Evolutionary conservation across 371 early-diverging fungal genomes (phyloP), one percentile per base, ranked within the genome.

Genomic region (Coemansia sp.): DNA sequence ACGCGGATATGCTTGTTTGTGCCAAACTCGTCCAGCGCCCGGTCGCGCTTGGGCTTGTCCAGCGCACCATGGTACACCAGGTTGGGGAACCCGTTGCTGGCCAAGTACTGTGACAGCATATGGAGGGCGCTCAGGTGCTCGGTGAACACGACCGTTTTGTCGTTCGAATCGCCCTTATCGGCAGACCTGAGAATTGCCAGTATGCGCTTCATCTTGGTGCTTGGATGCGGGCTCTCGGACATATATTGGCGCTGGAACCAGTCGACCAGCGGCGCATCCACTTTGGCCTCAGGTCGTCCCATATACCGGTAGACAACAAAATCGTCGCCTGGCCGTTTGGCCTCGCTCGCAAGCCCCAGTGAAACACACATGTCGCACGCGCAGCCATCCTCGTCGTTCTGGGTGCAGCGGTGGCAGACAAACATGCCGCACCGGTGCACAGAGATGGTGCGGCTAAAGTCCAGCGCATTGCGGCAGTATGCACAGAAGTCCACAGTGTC

Each of bases 401-500:
- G 68, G 0, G 80, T 68, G 14, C 83, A 73, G n/a, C 83, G 69
- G 52, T 83, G 82, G 57, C 82, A 81, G 3, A 68, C 42, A 9
- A 76, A 77, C 43, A 80, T 87, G 64, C 87, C 87, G 59, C 90
- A 83, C 65, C 90, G 90, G 67, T 90, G 89, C 5, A 89, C 82
- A 63, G 93, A 92, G 52, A 90, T 88, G 80, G 94, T 93, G 53
- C 86, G 85, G 0, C 93, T 85, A 74, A 94, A 93, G 74, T 88
- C 88, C 10, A 88, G 83, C 68, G 80, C 67, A 13, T 90, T 92
- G 53, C 85, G 84, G 68, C 96, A 96, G 26, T 91, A 77, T 30
- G 85, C 88, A 66, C 96, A 96, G 5, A 92, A 2, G 5, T 8
- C 20, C 6, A 13, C 40, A 16, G 36, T 35, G 14, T 9, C 34